Evolutionary conservation across 495 filamentous ascomycete species (phyloP).

Genomic region (Thermothielavioides terrestris): DNA sequence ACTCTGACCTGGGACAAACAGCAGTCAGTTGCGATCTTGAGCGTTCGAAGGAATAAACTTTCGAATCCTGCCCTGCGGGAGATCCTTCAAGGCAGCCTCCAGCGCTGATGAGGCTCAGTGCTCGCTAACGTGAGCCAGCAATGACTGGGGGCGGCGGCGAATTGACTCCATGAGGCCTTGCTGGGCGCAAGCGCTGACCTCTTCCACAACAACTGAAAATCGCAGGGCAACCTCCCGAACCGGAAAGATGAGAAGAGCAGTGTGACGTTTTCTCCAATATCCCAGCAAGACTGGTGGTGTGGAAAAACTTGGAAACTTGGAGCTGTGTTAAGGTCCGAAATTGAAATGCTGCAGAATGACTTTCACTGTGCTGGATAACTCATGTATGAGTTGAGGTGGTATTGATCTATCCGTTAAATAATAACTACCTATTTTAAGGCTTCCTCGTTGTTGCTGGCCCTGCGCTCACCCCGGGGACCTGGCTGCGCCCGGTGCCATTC

Average conservation of each 20-base stretch:
- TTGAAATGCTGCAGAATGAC: conserved; percentile 1
- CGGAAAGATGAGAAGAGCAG: background rate
- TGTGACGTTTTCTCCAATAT: conserved; percentile 1
- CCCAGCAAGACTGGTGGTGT: background rate
- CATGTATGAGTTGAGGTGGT: background rate
- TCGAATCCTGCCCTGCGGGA: no score
- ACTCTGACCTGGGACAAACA: no score
- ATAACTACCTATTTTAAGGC: background rate
- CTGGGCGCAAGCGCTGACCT: no score
- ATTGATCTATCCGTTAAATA: background rate
- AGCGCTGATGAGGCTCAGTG: no score
- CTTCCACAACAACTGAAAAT: conserved; percentile 4
- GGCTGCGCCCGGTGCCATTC: background rate
- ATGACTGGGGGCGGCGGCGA: no score
- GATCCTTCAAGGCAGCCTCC: no score
- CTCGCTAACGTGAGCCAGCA: no score
- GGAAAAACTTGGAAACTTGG: conserved; percentile 2
- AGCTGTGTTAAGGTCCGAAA: background rate
- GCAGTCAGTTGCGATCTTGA: no score
- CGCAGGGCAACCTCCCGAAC: no score
- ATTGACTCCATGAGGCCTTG: no score
- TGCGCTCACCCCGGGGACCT: conserved; percentile 4
- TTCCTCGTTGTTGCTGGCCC: background rate
- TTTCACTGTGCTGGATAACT: background rate
- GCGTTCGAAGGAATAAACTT: no score